Evolutionary conservation across 2,329 filamentous ascomycete species (phyloP).

Genomic region (Aspergillus calidoustus): DNA sequence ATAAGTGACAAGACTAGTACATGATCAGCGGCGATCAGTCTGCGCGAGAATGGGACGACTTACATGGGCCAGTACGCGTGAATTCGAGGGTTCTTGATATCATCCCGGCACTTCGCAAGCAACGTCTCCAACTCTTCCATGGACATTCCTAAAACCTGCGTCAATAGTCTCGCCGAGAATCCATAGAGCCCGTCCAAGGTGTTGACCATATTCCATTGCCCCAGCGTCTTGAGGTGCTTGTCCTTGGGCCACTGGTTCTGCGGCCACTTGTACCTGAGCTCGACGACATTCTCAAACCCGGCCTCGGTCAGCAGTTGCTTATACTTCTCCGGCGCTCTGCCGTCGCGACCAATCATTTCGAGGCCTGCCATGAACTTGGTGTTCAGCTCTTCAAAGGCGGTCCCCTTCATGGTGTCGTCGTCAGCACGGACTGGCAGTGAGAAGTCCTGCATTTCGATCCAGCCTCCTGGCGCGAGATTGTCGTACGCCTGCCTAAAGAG

Average conservation of each 20-base stretch:
- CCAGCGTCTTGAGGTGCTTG: constrained; percentile 32
- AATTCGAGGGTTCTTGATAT: constrained; percentile 2
- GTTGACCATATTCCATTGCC: constrained; percentile 18
- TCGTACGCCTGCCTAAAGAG: constrained; percentile 17
- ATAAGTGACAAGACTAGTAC: constrained; percentile 5
- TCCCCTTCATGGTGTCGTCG: constrained; percentile 31
- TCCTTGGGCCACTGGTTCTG: constrained; percentile 39
- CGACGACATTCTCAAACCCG: constrained; percentile 31
- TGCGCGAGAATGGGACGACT: background rate
- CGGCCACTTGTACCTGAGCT: constrained; percentile 28
- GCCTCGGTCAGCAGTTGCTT: constrained; percentile 26
- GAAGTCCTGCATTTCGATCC: constrained; percentile 32
- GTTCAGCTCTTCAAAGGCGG: constrained; percentile 13
- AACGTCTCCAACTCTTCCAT: background rate
- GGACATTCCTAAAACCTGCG: constrained; percentile 11
- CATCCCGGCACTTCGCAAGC: constrained; percentile 1
- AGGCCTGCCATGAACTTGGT: constrained; percentile 18
- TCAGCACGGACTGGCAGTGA: constrained; percentile 29
- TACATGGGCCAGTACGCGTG: constrained; percentile 15
- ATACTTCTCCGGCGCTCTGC: constrained; percentile 21
- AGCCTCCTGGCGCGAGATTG: constrained; percentile 37
- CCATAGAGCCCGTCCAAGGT: constrained; percentile 10
- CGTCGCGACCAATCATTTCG: constrained; percentile 22
- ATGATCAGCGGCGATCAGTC: background rate
- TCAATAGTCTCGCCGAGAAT: background rate